Evolutionary conservation across 176 grass and related monocot genomes (phyloP).

Genomic region (Puccinellia tenuiflora): DNA sequence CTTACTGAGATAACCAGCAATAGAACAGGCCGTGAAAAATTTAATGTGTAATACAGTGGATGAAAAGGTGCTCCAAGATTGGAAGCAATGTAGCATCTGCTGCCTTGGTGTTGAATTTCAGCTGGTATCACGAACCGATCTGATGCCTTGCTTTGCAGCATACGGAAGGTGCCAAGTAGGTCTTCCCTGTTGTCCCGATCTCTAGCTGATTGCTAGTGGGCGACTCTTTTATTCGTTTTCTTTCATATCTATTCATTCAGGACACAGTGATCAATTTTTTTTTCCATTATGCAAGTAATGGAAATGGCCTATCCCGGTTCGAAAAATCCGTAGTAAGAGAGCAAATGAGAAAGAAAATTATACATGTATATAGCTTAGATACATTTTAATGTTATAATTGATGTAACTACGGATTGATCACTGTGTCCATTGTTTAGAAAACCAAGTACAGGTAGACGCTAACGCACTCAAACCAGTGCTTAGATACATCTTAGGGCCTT

Average conservation of each 20-base stretch:
- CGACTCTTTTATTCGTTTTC: conserved; percentile 2
- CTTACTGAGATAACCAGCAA: conserved; percentile 50
- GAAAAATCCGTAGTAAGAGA: background rate
- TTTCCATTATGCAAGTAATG: background rate
- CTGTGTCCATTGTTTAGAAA: too few species aligned
- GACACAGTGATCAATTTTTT: background rate
- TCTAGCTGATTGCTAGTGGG: conserved; percentile 3
- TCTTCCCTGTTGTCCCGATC: background rate
- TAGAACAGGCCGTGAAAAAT: conserved; percentile 53
- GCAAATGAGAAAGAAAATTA: background rate
- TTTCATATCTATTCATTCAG: background rate
- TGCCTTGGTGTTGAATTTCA: conserved; percentile 22
- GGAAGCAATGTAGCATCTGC: conserved; percentile 15
- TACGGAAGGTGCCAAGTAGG: background rate
- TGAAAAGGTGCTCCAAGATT: too few species aligned
- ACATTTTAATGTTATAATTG: background rate
- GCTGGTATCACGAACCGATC: background rate
- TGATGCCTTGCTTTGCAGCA: conserved; percentile 37
- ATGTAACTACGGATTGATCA: too few species aligned
- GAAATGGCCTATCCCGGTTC: background rate
- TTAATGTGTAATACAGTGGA: conserved; percentile 42
- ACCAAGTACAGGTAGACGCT: too few species aligned
- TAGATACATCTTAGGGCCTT: background rate
- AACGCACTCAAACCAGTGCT: too few species aligned
- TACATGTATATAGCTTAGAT: background rate